Percentiles rank a stretch among this genome's conserved stretches.
phyloP scores from a whole-genome alignment of 352 stramenopile genomes.

The Blastocystis hominis region DNA sequence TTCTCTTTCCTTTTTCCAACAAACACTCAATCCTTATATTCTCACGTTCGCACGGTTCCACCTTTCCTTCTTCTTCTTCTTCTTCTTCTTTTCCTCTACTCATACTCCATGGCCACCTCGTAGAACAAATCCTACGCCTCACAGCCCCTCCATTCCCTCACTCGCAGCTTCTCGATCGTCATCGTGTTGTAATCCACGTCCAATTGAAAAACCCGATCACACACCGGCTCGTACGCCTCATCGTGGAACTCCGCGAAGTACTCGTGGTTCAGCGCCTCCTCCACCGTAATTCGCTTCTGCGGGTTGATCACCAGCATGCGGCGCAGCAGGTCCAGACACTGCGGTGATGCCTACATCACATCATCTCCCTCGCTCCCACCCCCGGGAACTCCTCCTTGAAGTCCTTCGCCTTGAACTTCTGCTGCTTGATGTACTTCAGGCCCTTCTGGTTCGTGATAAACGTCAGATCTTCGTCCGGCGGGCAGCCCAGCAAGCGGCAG shows the following conservation, averaged over 20 bases:
- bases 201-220: slow-evolving; percentile 58
- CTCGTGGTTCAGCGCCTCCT: slow-evolving; percentile 78
- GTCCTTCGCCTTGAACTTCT: neutral
- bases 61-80: too few species aligned
- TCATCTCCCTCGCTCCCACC: neutral
- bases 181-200: slow-evolving; percentile 41
- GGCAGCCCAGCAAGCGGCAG: slow-evolving; percentile 81
- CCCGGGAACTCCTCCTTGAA: slow-evolving; percentile 13
- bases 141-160: neutral
- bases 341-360: slow-evolving; percentile 63
- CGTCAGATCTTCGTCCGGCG: slow-evolving; percentile 81
- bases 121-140: slow-evolving; percentile 7
- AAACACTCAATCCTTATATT: too few species aligned
- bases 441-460: slow-evolving; percentile 84
- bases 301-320: slow-evolving; percentile 83
- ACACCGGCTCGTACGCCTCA: slow-evolving; percentile 76
- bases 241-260: slow-evolving; percentile 82
- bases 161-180: slow-evolving; percentile 16
- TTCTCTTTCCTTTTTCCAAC: too few species aligned
- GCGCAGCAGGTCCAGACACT: slow-evolving; percentile 75
- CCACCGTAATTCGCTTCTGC: slow-evolving; percentile 79
- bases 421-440: slow-evolving; percentile 59
- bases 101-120: neutral
- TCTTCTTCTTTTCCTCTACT: neutral
- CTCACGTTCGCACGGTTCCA: too few species aligned